Conservation (phyloP, 805 yeast genomes). For the Wickerhamiella bombiphila region DNA sequence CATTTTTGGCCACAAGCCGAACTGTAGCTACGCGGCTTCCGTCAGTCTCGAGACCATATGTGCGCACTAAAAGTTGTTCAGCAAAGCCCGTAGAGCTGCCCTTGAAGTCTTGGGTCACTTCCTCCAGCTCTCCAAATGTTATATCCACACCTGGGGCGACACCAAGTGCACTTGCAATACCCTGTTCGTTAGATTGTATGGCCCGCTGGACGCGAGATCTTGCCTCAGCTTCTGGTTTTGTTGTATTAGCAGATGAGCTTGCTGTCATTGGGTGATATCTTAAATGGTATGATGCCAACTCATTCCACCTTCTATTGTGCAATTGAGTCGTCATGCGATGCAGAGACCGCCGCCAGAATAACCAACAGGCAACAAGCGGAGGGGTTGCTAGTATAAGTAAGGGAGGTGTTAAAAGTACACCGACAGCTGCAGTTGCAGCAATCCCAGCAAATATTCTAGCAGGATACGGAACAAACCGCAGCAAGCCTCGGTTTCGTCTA, state of each 20-base stretch:
- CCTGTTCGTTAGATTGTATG: conserved; percentile 6
- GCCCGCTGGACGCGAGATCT: conserved; percentile 5
- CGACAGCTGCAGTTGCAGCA: conserved; percentile 10
- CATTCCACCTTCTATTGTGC: conserved; percentile 12
- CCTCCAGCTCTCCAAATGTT: conserved; percentile 3
- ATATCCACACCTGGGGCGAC: not conserved
- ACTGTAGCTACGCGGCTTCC: conserved; percentile 1
- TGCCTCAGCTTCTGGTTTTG: not conserved
- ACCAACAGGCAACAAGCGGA: conserved; percentile 9
- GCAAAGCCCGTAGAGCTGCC: conserved; percentile 4
- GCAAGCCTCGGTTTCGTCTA: conserved; percentile 5
- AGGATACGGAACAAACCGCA: conserved; percentile 7
- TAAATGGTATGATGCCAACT: conserved; percentile 11
- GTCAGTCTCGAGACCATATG: conserved; percentile 5
- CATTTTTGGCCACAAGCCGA: conserved; percentile 4
- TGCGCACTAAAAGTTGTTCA: conserved; percentile 7
- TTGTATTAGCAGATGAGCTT: not conserved
- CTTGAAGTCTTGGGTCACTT: conserved; percentile 9
- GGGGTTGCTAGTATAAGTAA: conserved; percentile 9
- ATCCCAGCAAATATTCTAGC: conserved; percentile 9
- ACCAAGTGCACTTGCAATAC: conserved; percentile 2
- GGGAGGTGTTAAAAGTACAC: conserved; percentile 12
- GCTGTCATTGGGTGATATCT: no score
- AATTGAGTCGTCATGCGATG: conserved; percentile 4
- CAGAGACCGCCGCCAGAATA: conserved; percentile 4